A percentile compares a stretch with the other conserved stretches of the same genome.
Evolutionary conservation across 306 rosid species (phyloP).

Genomic region (Fragaria ananassa): DNA sequence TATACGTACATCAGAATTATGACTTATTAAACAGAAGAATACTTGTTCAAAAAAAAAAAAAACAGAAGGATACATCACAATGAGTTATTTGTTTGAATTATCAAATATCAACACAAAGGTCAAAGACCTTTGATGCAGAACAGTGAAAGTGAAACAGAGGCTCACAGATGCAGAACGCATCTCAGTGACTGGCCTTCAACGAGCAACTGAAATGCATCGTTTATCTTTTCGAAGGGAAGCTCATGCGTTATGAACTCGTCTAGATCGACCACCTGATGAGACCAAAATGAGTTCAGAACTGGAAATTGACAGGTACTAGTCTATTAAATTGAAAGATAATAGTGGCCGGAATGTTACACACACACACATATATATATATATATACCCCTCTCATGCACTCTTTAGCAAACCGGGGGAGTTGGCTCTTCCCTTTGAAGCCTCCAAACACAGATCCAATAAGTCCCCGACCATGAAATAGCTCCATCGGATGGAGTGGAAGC

Average conservation of each 20-base stretch:
- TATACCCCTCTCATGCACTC: constrained; percentile 62
- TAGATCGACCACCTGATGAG: constrained; percentile 52
- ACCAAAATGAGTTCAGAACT: background rate
- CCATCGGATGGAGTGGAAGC: constrained; percentile 87
- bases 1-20: background rate
- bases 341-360: background rate
- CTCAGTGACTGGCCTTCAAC: constrained; percentile 59
- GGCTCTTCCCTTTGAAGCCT: constrained; percentile 76
- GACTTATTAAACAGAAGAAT: background rate
- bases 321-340: background rate
- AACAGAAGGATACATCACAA: background rate
- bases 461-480: constrained; percentile 59
- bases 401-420: constrained; percentile 62
- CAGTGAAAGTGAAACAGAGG: background rate
- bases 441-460: constrained; percentile 61
- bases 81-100: background rate
- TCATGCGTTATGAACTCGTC: constrained; percentile 79
- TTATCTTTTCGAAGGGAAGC: constrained; percentile 75
- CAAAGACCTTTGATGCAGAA: background rate
- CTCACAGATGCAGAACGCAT: constrained; percentile 55
- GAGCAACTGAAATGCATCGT: constrained; percentile 65
- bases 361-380: too few relatives aligned
- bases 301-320: background rate
- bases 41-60: background rate
- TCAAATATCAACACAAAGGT: background rate